Percentiles rank a stretch among this genome's conserved stretches.
These are phyloP conservation scores for Teratosphaeria gauchensis DNA, from an alignment of 2,329 filamentous ascomycete species.

Conservation along the genomic window DNA sequence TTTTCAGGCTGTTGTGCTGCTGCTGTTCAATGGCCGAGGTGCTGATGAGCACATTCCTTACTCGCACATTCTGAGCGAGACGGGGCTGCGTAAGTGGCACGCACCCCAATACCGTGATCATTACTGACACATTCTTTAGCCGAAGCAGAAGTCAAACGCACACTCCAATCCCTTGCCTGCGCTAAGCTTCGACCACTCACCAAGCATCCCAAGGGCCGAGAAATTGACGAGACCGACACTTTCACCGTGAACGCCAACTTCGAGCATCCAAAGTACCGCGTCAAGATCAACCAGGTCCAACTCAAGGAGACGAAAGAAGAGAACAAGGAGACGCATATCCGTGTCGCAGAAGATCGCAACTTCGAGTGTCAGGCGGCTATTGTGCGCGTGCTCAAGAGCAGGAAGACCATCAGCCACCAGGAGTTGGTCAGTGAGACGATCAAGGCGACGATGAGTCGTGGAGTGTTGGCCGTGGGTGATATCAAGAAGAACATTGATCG, in stretches of 20 bases:
- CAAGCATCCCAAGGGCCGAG: slow-evolving; percentile 72
- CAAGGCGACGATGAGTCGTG: slow-evolving; percentile 74
- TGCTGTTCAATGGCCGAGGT: slow-evolving; percentile 72
- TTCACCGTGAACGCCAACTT: slow-evolving; percentile 77
- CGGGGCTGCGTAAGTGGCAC: slow-evolving; percentile 53
- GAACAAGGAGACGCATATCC: slow-evolving; percentile 86
- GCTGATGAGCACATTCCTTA: slow-evolving; percentile 60
- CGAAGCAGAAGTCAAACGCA: slow-evolving; percentile 73
- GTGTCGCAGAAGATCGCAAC: slow-evolving; percentile 78
- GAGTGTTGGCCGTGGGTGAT: slow-evolving; percentile 71
- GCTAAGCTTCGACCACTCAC: slow-evolving; percentile 74
- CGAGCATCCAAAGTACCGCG: slow-evolving; percentile 68
- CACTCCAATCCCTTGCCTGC: slow-evolving; percentile 89
- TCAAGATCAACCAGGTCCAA: slow-evolving; percentile 99
- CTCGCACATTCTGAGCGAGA: slow-evolving; percentile 62
- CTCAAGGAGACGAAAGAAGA: slow-evolving; percentile 92
- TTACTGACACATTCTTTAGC: slow-evolving; percentile 34
- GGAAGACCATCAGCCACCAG: slow-evolving; percentile 77
- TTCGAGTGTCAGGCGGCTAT: slow-evolving; percentile 97
- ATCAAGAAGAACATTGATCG: slow-evolving; percentile 98
- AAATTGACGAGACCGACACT: slow-evolving; percentile 68
- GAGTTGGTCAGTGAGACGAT: slow-evolving; percentile 89
- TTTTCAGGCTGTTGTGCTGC: slow-evolving; percentile 82
- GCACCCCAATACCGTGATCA: not conserved
- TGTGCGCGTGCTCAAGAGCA: slow-evolving; percentile 91